Conservation (phyloP, 192 early-diverging fungal species). For the Linnemannia elongata region DNA sequence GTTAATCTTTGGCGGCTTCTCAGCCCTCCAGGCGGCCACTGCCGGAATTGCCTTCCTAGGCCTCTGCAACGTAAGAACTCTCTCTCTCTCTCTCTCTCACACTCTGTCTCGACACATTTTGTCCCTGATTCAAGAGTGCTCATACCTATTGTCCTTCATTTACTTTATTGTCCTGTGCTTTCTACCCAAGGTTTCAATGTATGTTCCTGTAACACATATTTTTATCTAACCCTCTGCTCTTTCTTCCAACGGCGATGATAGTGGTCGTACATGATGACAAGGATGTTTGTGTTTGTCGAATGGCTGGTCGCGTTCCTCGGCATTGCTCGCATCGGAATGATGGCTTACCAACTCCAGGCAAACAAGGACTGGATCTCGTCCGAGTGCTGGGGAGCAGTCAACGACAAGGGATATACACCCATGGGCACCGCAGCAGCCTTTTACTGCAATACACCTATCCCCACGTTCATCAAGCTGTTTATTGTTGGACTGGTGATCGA, state of each 20-base stretch:
- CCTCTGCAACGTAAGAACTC: slow-evolving; percentile 40
- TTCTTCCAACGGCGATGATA: not conserved
- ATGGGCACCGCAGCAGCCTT: slow-evolving; percentile 46
- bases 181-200: too few relatives aligned
- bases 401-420: slow-evolving; percentile 47
- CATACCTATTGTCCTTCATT: too few relatives aligned
- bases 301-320: slow-evolving; percentile 45
- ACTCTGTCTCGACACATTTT: too few relatives aligned
- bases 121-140: too few relatives aligned
- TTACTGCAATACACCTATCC: slow-evolving; percentile 50
- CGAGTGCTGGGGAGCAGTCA: slow-evolving; percentile 46
- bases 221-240: not conserved
- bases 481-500: slow-evolving; percentile 47
- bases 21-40: slow-evolving; percentile 31
- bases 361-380: slow-evolving; percentile 34
- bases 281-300: slow-evolving; percentile 43
- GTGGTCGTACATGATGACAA: slow-evolving; percentile 58
- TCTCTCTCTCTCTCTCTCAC: not conserved
- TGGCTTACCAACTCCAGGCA: slow-evolving; percentile 50
- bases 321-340: slow-evolving; percentile 38
- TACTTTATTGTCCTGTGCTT: not conserved
- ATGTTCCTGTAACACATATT: not conserved
- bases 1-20: slow-evolving; percentile 50
- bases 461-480: slow-evolving; percentile 44
- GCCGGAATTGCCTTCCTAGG: slow-evolving; percentile 49